phyloP scores from a whole-genome alignment of 495 filamentous ascomycete genomes.

The Tuber aestivum region DNA sequence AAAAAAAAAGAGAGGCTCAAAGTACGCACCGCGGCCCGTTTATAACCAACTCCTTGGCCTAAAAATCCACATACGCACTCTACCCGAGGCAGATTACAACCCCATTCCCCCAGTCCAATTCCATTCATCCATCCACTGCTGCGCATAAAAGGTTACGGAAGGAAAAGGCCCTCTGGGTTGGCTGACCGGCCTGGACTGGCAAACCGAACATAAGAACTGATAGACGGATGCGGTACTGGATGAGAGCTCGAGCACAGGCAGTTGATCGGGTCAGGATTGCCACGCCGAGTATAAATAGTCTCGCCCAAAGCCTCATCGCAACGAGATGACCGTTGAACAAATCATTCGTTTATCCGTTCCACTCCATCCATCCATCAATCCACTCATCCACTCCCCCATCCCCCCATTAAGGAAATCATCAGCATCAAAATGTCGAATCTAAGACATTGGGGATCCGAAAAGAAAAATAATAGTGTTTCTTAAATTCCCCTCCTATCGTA shows the following conservation, averaged over 20 bases:
- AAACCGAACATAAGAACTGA: not conserved
- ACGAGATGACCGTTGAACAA: conserved; percentile 4
- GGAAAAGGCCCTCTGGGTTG: not conserved
- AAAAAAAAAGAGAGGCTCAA: not conserved
- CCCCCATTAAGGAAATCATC: not conserved
- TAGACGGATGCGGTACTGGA: not conserved
- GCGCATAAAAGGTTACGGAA: not conserved
- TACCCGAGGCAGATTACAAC: not conserved
- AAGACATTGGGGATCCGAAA: not conserved
- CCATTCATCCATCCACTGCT: not conserved
- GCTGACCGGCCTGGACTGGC: not conserved
- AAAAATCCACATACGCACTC: not conserved
- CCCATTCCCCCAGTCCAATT: not conserved
- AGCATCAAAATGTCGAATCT: not conserved
- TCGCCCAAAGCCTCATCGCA: not conserved
- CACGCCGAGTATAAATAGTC: conserved; percentile 3
- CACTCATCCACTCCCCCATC: not conserved
- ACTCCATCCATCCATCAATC: not conserved
- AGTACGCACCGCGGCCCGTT: not conserved
- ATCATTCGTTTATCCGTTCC: conserved; percentile 1
- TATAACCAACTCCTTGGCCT: not conserved
- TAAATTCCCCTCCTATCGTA: not conserved
- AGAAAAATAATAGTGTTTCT: not conserved
- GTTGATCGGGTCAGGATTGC: not conserved
- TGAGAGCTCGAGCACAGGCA: not conserved